Evolutionary conservation across 148 eudicot genomes (phyloP), one percentile per base, ranked within the genome.

Genomic region (Camellia sinensis): DNA sequence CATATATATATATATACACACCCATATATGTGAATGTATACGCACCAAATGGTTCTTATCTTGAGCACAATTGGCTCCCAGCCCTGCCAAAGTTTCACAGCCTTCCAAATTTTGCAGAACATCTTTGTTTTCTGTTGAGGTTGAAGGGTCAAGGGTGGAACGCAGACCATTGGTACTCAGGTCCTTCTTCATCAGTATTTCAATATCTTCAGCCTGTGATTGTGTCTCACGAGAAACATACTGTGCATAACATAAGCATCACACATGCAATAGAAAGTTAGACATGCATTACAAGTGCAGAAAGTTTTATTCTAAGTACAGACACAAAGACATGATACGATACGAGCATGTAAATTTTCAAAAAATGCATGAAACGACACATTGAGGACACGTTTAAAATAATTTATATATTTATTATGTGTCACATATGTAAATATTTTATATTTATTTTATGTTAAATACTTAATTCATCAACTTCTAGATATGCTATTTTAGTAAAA

Each of bases 241-340:
- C 87, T 87, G 81, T 71, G 76, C 64, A 78, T 5, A 67, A n/a
- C 14, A 78, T 41, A 65, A 66, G 69, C 18, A 75, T 79, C 71
- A 68, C 52, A 5, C 21, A 40, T 40, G 15, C 40, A 37, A 71
- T 14, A 57, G 65, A 7, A 56, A 41, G 48, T 62, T 45, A 77
- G 60, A 77, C 46, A 64, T 64, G 61, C 71, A 65, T 17, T n/a
- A 37, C 29, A 66, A 64, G n/a, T 22, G 13, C 15, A 13, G 44
- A 48, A 7, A 3, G 6, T n/a, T n/a, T n/a, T n/a, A n/a, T n/a
- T n/a, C n/a, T n/a, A 4, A 40, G 17, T 7, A 6, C 22, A n/a
- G n/a, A n/a, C n/a, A n/a, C n/a, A n/a, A n/a, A n/a, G n/a, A n/a
- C n/a, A n/a, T n/a, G n/a, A n/a, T 18, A 73, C 7, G 52, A n/a